phyloP scores from a whole-genome alignment of 2,329 filamentous ascomycete genomes.

The Fonsecaea nubica region DNA sequence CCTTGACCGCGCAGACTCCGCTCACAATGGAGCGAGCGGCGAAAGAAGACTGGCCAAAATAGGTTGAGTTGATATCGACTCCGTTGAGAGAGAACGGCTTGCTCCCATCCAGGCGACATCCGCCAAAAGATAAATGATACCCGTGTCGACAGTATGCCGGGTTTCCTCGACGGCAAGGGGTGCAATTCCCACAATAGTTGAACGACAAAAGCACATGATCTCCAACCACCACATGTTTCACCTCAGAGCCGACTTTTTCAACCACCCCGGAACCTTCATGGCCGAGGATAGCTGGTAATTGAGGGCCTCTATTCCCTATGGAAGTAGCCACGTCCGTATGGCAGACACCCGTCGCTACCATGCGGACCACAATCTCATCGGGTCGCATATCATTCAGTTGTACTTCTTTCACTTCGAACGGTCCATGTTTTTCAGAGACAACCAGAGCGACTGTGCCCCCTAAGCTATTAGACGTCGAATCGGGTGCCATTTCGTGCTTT shows the following conservation, averaged over 20 bases:
- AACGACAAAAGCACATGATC: slow-evolving; percentile 75
- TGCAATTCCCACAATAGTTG: slow-evolving; percentile 24
- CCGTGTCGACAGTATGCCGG: slow-evolving; percentile 21
- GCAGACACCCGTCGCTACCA: slow-evolving; percentile 88
- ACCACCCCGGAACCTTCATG: slow-evolving; percentile 63
- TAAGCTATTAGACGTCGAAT: not conserved
- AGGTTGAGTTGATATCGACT: slow-evolving; percentile 30
- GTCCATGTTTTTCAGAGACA: not conserved
- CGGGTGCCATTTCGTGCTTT: slow-evolving; percentile 1
- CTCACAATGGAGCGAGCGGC: slow-evolving; percentile 36
- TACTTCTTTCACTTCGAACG: slow-evolving; percentile 9
- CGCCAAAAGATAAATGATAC: slow-evolving; percentile 19
- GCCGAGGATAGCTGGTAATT: slow-evolving; percentile 69
- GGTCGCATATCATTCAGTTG: slow-evolving; percentile 61
- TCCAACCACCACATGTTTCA: slow-evolving; percentile 76
- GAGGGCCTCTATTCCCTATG: slow-evolving; percentile 5
- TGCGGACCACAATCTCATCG: slow-evolving; percentile 87
- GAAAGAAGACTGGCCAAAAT: slow-evolving; percentile 43
- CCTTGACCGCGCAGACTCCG: slow-evolving; percentile 35
- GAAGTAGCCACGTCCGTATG: slow-evolving; percentile 71
- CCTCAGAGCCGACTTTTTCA: slow-evolving; percentile 57
- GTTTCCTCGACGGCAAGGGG: slow-evolving; percentile 14
- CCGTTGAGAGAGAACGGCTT: slow-evolving; percentile 14
- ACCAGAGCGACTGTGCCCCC: not conserved
- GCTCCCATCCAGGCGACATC: slow-evolving; percentile 17